A percentile compares a stretch with the other conserved stretches of the same genome.
These are phyloP conservation scores for Geum urbanum DNA, from an alignment of 306 rosid genomes.

Conservation along the genomic window DNA sequence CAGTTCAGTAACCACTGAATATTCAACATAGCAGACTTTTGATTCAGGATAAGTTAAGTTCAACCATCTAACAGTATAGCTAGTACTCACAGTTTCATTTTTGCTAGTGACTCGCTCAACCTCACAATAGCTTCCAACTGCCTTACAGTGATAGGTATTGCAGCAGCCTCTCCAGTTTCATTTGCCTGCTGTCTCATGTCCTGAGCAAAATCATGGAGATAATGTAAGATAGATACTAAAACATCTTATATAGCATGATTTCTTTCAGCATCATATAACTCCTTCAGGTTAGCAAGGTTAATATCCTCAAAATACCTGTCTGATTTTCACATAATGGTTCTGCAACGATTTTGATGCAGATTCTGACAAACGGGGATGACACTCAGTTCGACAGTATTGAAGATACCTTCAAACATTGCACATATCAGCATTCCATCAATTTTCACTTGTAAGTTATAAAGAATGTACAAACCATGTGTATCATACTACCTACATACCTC, in stretches of 20 bases:
- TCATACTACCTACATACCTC: conserved; percentile 42
- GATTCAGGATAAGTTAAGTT: not conserved
- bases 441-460: conserved; percentile 16
- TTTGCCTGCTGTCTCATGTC: conserved; percentile 98
- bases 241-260: not conserved
- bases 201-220: conserved; percentile 32
- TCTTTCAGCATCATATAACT: conserved; percentile 10
- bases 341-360: conserved; percentile 67
- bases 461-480: conserved; percentile 8
- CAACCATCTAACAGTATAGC: not conserved
- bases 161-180: conserved; percentile 88
- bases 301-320: conserved; percentile 61
- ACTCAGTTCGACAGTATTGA: conserved; percentile 72
- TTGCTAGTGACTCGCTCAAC: conserved; percentile 94
- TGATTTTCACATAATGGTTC: conserved; percentile 79
- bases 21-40: too few species aligned
- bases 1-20: too few species aligned
- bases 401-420: conserved; percentile 60
- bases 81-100: conserved; percentile 83
- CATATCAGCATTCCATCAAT: conserved; percentile 15
- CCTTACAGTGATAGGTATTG: conserved; percentile 90
- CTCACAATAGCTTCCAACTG: conserved; percentile 96
- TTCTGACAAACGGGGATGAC: conserved; percentile 82
- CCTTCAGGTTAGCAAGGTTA: not conserved
- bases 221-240: not conserved